Conservation (phyloP, 2,329 filamentous ascomycete species). For the Raffaelea albimanens region DNA sequence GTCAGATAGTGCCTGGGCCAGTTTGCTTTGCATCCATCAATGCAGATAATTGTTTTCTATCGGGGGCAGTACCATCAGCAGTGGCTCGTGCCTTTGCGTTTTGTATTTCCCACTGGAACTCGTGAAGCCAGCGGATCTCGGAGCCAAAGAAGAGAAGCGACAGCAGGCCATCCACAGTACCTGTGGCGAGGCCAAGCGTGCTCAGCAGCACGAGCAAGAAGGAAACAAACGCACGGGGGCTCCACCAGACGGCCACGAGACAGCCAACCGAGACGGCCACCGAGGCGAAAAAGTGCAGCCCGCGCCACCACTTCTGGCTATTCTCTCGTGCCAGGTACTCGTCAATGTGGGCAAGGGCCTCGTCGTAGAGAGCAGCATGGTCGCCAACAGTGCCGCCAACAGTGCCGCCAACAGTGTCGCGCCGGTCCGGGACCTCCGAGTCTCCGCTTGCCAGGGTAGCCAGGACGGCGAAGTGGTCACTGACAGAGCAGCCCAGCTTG, state of each 20-base stretch:
- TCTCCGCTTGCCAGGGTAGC: constrained; percentile 58
- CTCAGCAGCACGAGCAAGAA: constrained; percentile 75
- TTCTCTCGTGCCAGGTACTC: constrained; percentile 63
- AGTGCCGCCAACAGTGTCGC: no score
- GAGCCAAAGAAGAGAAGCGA: constrained; percentile 77
- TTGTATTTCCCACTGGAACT: constrained; percentile 88
- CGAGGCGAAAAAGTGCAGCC: constrained; percentile 63
- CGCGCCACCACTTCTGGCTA: constrained; percentile 60
- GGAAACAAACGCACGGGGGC: constrained; percentile 56
- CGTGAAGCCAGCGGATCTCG: constrained; percentile 72
- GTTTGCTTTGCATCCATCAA: no score
- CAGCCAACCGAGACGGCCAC: constrained; percentile 62
- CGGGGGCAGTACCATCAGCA: no score
- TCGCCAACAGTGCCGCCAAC: neutral
- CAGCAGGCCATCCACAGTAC: constrained; percentile 76
- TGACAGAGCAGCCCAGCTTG: constrained; percentile 72
- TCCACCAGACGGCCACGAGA: constrained; percentile 79
- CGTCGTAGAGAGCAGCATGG: constrained; percentile 34
- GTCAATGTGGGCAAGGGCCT: constrained; percentile 62
- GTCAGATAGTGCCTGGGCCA: no score
- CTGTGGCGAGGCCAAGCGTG: constrained; percentile 64
- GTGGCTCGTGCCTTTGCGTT: constrained; percentile 60
- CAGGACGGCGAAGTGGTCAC: constrained; percentile 90
- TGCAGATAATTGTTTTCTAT: no score
- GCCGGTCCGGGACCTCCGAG: no score